Evolutionary conservation across 1,139 yeast genomes (phyloP).

Genomic region (Diutina siamensis): DNA sequence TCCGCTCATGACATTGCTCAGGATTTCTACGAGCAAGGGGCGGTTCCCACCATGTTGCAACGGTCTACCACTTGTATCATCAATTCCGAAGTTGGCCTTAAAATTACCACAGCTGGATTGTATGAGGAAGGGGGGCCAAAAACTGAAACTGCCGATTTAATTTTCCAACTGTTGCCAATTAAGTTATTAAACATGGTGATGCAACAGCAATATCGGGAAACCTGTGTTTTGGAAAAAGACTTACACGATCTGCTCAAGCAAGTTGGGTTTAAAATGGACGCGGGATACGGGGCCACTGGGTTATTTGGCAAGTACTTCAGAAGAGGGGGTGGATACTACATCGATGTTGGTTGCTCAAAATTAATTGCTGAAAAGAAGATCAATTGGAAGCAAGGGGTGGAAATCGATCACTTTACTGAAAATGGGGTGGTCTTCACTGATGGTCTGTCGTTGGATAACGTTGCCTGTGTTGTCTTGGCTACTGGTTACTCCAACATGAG

Average conservation of each 20-base stretch:
- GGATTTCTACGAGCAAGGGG: conserved; percentile 32
- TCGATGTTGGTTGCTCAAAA: conserved; percentile 31
- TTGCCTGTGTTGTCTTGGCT: conserved; percentile 30
- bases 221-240: conserved; percentile 19
- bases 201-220: conserved; percentile 20
- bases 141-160: conserved; percentile 24
- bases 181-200: conserved; percentile 18
- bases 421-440: conserved; percentile 26
- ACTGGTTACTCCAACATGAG: conserved; percentile 33
- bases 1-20: conserved; percentile 35
- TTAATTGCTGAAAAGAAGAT: conserved; percentile 26
- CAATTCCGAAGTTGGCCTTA: conserved; percentile 21
- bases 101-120: conserved; percentile 17
- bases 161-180: conserved; percentile 21
- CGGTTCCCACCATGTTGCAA: conserved; percentile 30
- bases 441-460: conserved; percentile 20
- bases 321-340: conserved; percentile 35
- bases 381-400: conserved; percentile 21
- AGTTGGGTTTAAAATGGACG: conserved; percentile 27
- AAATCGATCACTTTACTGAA: conserved; percentile 21
- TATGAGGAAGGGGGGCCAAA: conserved; percentile 26
- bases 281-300: conserved; percentile 33
- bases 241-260: conserved; percentile 18
- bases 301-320: conserved; percentile 25
- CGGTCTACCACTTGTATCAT: conserved; percentile 33